phyloP scores from a whole-genome alignment of 2,329 filamentous ascomycete species.

The Aspergillus carbonarius region DNA sequence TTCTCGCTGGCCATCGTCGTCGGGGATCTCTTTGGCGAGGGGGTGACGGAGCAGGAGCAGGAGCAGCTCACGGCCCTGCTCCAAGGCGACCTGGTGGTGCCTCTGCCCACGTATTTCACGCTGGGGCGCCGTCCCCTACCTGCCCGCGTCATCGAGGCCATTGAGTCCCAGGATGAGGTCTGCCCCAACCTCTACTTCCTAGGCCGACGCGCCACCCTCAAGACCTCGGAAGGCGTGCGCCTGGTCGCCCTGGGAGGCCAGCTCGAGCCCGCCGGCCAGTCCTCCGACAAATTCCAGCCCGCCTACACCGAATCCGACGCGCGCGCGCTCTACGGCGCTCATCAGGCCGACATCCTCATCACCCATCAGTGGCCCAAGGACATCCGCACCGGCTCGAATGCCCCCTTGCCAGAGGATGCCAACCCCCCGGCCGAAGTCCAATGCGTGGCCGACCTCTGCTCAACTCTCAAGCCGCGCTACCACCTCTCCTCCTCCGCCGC shows the following conservation, averaged over 20 bases:
- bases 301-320: conserved; percentile 76
- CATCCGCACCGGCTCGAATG: conserved; percentile 68
- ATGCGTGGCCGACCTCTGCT: conserved; percentile 74
- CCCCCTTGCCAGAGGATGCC: conserved; percentile 57
- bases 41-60: conserved; percentile 50
- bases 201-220: conserved; percentile 81
- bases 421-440: conserved; percentile 57
- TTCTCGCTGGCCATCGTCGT: conserved; percentile 83
- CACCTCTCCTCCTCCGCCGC: conserved; percentile 73
- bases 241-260: conserved; percentile 83
- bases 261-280: conserved; percentile 47
- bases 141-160: conserved; percentile 65
- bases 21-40: conserved; percentile 74
- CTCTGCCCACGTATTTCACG: conserved; percentile 88
- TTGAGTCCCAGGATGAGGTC: conserved; percentile 71
- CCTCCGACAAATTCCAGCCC: conserved; percentile 68
- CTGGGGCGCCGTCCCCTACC: conserved; percentile 75
- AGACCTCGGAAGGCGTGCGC: conserved; percentile 83
- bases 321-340: conserved; percentile 70
- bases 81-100: conserved; percentile 68
- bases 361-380: conserved; percentile 82
- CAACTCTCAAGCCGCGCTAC: conserved; percentile 82
- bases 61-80: conserved; percentile 66
- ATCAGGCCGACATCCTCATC: conserved; percentile 80
- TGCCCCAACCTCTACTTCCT: conserved; percentile 91